Evolutionary conservation across 2,329 filamentous ascomycete species (phyloP).

Genomic region (Talaromyces funiculosus): DNA sequence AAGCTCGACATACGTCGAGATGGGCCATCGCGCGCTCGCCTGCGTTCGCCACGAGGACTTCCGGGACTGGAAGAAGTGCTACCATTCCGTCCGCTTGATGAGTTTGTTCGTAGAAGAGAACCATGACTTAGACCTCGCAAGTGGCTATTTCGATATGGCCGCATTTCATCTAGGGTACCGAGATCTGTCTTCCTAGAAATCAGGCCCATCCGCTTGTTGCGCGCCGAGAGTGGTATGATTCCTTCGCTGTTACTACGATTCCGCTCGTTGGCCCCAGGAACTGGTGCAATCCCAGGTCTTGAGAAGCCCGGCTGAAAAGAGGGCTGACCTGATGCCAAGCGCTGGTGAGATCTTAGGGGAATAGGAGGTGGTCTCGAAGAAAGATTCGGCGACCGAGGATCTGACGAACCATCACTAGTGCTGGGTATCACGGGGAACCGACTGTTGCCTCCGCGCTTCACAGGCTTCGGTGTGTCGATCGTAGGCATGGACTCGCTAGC

Average conservation of each 20-base stretch:
- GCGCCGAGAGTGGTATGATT: slow-evolving; percentile 44
- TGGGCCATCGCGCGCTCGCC: slow-evolving; percentile 38
- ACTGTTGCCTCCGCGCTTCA: slow-evolving; percentile 49
- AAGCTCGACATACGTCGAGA: slow-evolving; percentile 52
- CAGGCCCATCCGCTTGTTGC: slow-evolving; percentile 57
- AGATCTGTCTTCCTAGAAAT: slow-evolving; percentile 52
- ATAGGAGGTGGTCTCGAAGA: slow-evolving; percentile 66
- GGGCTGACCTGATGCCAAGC: slow-evolving; percentile 46
- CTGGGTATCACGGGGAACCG: slow-evolving; percentile 54
- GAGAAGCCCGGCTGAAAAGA: slow-evolving; percentile 47
- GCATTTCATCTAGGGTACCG: slow-evolving; percentile 48
- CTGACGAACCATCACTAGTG: slow-evolving; percentile 56
- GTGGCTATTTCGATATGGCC: slow-evolving; percentile 49
- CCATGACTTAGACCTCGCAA: slow-evolving; percentile 55
- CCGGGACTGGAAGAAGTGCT: slow-evolving; percentile 24
- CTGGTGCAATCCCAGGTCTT: slow-evolving; percentile 67
- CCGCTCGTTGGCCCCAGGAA: slow-evolving; percentile 55
- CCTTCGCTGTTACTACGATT: slow-evolving; percentile 60
- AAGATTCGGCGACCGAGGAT: slow-evolving; percentile 63
- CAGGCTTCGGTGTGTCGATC: slow-evolving; percentile 69
- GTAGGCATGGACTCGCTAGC: slow-evolving; percentile 62
- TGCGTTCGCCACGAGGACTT: slow-evolving; percentile 39
- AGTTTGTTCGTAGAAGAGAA: slow-evolving; percentile 43
- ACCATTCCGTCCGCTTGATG: slow-evolving; percentile 20
- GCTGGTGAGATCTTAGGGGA: slow-evolving; percentile 73